phyloP scores from a whole-genome alignment of 352 stramenopile genomes.

The Globisporangium takayamanum region DNA sequence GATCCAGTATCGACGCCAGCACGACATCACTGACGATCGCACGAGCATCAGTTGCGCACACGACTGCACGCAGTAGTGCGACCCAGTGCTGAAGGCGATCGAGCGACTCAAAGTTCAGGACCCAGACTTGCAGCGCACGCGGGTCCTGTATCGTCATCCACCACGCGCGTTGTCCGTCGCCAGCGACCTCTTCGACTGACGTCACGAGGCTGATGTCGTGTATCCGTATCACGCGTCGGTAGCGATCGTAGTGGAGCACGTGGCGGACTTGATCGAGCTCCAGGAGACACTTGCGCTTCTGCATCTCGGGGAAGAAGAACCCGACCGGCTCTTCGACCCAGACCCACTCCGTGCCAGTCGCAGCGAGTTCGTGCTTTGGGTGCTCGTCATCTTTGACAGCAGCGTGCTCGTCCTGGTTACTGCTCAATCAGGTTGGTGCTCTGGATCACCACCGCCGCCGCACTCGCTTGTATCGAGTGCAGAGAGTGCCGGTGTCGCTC shows the following conservation, averaged over 20 bases:
- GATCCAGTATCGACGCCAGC: constrained; percentile 10
- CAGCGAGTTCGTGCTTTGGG: constrained; percentile 8
- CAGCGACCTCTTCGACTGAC: constrained; percentile 36
- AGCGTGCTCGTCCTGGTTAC: constrained; percentile 1
- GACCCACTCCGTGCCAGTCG: constrained; percentile 40
- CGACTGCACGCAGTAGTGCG: constrained; percentile 28
- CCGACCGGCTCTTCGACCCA: constrained; percentile 48
- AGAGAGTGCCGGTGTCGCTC: too few relatives aligned
- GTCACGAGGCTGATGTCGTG: constrained; percentile 58
- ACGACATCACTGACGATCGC: constrained; percentile 44
- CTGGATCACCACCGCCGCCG: too few relatives aligned
- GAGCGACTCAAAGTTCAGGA: constrained; percentile 47
- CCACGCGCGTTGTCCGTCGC: constrained; percentile 25
- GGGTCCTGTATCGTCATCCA: constrained; percentile 70
- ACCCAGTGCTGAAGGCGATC: constrained; percentile 36
- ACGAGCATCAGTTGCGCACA: constrained; percentile 21
- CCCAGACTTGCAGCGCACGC: constrained; percentile 46
- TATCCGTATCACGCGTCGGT: constrained; percentile 42
- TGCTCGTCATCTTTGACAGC: background rate
- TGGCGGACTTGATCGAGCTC: constrained; percentile 59
- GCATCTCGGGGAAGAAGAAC: constrained; percentile 38
- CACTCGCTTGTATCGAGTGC: too few relatives aligned
- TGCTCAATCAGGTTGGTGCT: constrained; percentile 1
- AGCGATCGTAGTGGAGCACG: constrained; percentile 50
- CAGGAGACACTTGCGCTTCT: constrained; percentile 31